A percentile compares a stretch with the other conserved stretches of the same genome.
Evolutionary conservation across 768 basidiomycete species (phyloP).

Genomic region (Galerina marginata): DNA sequence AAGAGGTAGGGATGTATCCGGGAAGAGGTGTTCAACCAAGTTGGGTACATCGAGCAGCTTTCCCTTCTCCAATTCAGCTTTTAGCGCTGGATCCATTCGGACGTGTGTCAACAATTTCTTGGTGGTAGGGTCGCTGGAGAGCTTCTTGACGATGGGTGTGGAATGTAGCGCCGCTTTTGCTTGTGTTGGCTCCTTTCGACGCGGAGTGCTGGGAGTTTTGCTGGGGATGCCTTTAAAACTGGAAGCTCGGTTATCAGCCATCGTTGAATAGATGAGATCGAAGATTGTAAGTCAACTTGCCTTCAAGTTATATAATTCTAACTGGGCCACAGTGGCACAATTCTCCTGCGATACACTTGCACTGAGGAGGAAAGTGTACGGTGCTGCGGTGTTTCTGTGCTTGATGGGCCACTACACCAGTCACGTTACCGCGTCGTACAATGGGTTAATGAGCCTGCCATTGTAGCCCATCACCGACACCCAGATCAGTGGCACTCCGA

Average conservation of each 20-base stretch:
- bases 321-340: neutral
- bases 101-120: neutral
- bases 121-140: neutral
- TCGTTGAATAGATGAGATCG: neutral
- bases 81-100: neutral
- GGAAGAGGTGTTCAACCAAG: constrained; percentile 1
- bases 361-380: too few species aligned
- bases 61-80: neutral
- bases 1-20: neutral
- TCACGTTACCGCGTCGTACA: too few species aligned
- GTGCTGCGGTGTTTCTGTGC: too few species aligned
- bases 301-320: neutral
- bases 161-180: too few species aligned
- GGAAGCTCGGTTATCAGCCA: neutral
- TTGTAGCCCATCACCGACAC: neutral
- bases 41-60: neutral
- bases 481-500: neutral
- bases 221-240: too few species aligned
- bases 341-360: too few species aligned
- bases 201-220: too few species aligned
- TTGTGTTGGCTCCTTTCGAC: too few species aligned
- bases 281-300: neutral
- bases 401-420: too few species aligned
- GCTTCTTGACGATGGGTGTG: too few species aligned
- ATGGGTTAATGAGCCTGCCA: neutral